These are phyloP conservation scores for Fraxinus excelsior DNA, from an alignment of 257 asterid species.

Conservation along the genomic window DNA sequence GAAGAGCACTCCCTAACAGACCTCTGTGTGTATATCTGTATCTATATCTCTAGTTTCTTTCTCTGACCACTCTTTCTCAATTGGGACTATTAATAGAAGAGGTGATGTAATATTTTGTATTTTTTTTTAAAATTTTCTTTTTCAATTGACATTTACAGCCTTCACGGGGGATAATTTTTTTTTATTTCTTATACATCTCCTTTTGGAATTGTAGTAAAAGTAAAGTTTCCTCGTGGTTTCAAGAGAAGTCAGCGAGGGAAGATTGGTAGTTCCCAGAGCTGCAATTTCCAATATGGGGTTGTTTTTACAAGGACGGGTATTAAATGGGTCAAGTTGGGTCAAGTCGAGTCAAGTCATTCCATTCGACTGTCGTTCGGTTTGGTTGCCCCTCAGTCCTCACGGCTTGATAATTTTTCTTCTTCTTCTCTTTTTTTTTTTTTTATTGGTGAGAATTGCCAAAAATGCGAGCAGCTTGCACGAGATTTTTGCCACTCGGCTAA, in stretches of 20 bases:
- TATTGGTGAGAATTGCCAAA: no score
- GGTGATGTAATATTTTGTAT: background rate
- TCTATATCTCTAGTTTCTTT: background rate
- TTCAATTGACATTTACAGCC: background rate
- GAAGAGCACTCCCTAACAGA: background rate
- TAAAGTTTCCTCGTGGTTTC: background rate
- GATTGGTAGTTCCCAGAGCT: background rate
- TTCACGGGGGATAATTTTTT: background rate
- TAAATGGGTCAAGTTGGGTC: no score
- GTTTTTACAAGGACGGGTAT: background rate
- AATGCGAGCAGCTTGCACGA: no score
- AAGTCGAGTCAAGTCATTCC: no score
- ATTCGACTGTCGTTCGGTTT: no score
- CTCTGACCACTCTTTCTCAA: slow-evolving; percentile 3
- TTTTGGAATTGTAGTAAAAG: background rate
- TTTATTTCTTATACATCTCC: background rate
- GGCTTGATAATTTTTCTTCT: no score
- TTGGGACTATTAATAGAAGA: background rate
- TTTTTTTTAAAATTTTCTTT: background rate
- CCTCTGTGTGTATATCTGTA: background rate
- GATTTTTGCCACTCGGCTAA: background rate
- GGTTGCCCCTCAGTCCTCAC: no score
- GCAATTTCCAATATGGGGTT: slow-evolving; percentile 2
- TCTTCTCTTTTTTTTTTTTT: no score
- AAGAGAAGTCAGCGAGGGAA: background rate